phyloP scores from a whole-genome alignment of 2,329 filamentous ascomycete genomes.

The Hypoxylon sp. region DNA sequence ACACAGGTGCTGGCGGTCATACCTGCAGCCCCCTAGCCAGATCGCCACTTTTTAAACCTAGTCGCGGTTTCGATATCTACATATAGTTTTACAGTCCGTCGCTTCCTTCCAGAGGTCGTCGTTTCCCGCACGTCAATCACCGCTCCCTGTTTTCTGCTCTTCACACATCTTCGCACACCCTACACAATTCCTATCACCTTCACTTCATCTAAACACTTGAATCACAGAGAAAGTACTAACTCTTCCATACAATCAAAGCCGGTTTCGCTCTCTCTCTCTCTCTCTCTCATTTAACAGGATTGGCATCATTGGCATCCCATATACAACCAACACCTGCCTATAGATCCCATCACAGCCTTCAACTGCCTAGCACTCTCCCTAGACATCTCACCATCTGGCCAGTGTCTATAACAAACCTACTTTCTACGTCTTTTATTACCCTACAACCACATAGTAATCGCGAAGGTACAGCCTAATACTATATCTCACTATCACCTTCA shows the following conservation, averaged over 20 bases:
- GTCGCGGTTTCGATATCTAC: conserved; percentile 1
- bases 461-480: neutral
- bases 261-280: no score
- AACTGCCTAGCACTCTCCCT: neutral
- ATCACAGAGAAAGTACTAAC: neutral
- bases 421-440: neutral
- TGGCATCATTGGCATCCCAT: neutral
- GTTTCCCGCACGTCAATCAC: no score
- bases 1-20: neutral
- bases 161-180: neutral
- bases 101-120: neutral
- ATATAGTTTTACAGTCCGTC: neutral
- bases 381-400: neutral
- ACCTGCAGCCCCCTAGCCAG: neutral
- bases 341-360: neutral
- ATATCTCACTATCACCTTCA: neutral
- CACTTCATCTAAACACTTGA: neutral
- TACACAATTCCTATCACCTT: neutral
- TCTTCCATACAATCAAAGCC: neutral
- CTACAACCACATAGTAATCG: neutral
- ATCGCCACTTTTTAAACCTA: neutral
- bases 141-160: neutral
- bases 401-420: neutral
- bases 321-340: neutral
- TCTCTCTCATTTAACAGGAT: neutral